A percentile compares a stretch with the other conserved stretches of the same genome.
Conservation (phyloP, 148 eudicot genomes). For the Chenopodium album region DNA sequence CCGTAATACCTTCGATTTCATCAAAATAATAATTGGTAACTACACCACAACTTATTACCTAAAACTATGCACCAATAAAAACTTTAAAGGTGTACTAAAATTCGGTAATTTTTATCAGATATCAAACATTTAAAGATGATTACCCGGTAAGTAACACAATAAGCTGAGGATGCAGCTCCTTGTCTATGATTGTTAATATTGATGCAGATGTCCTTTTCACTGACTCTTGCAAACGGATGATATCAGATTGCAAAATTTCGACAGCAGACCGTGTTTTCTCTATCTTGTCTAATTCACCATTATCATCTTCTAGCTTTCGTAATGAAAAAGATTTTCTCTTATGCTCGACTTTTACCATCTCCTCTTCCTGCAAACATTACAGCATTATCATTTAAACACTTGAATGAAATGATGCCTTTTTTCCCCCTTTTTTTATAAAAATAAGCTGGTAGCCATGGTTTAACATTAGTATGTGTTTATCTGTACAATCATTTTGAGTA, state of each 20-base stretch:
- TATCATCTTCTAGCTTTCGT: conserved; percentile 51
- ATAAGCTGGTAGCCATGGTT: not conserved
- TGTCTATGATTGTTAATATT: conserved; percentile 41
- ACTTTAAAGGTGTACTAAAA: not conserved
- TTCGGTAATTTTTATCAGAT: not conserved
- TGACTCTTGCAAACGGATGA: conserved; percentile 49
- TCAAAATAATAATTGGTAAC: no score
- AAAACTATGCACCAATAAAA: no score
- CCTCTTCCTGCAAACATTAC: conserved; percentile 54
- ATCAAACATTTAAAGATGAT: not conserved
- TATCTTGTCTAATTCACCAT: conserved; percentile 52
- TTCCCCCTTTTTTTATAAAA: no score
- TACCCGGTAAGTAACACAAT: conserved; percentile 69
- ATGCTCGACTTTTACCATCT: conserved; percentile 51
- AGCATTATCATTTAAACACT: not conserved
- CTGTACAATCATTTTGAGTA: not conserved
- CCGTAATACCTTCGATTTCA: no score
- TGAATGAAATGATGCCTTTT: no score
- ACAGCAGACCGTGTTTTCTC: conserved; percentile 50
- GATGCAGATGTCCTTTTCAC: conserved; percentile 44
- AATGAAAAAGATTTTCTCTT: conserved; percentile 50
- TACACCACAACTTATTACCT: no score
- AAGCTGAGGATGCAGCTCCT: conserved; percentile 78
- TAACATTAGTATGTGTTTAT: not conserved
- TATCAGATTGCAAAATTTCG: conserved; percentile 57